Base-by-base conservation (phyloP, 2,329 filamentous ascomycete genomes). In the Clonostachys byssicola region DNA sequence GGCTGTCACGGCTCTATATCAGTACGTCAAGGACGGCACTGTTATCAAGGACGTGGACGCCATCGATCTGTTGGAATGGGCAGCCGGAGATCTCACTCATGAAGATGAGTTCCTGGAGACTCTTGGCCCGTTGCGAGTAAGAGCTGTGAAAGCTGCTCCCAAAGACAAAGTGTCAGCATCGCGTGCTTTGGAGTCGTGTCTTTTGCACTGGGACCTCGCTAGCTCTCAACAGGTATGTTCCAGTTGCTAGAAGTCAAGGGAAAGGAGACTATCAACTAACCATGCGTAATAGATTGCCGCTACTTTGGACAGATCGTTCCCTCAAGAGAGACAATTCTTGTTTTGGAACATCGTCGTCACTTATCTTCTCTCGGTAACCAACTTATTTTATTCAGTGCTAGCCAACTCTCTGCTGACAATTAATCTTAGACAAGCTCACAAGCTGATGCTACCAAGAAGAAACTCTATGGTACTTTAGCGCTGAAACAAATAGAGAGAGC, bases 341-440 rank as follows among this genome's bases (percentile, higher is more conserved):
- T 81, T 80, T 50, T 78, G 72, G 69, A 80, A 76, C 51, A 80
- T 81, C 52, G 63, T 71, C 17, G 66, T 77, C 14, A 81, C 76
- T 0, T 73, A 77, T 50, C 55, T 81, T 34, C 67, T 81, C 46
- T 73, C 78, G 46, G 77, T 81, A 58, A 55, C 72, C 20, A 3
- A 42, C 6, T 12, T 16, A 34, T 23, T 43, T 12, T n/a, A 7
- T 40, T 36, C 20, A 12, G 17, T 13, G 13, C 9, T 7, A 13
- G 34, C n/a, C n/a, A 42, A 14, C 35, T 16, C 34, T 30, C 7
- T 39, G 17, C 40, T 47, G 17, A 14, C 39, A 5, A 40, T 14
- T 16, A 13, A 17, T 47, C 13, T 2, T 46, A 78, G 75, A 68
- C 60, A 40, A 77, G 71, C 53, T 56, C 67, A 3, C 73, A 78